Evolutionary conservation across 2,329 filamentous ascomycete genomes (phyloP).

Genomic region (Calonectria pteridis): DNA sequence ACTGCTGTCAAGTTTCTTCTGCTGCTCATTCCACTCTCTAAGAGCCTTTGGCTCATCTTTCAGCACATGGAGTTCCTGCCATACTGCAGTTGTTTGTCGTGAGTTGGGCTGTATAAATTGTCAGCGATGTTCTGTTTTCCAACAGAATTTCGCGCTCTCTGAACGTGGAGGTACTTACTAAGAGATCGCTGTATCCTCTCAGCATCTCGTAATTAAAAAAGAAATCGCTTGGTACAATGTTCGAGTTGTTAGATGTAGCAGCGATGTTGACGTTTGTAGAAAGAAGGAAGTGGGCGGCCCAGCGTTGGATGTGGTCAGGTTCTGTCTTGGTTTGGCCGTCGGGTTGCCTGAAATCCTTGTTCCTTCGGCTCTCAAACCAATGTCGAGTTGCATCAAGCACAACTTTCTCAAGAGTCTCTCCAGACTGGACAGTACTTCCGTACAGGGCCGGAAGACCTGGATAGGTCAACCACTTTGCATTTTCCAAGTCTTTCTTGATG

Average conservation of each 20-base stretch:
- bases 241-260: neutral
- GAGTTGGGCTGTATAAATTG: neutral
- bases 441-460: neutral
- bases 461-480: neutral
- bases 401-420: neutral
- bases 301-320: neutral
- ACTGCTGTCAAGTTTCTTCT: no score
- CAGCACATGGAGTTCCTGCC: neutral
- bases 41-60: neutral
- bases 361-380: neutral
- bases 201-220: constrained; percentile 7
- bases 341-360: neutral
- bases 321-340: neutral
- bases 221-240: neutral
- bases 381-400: neutral
- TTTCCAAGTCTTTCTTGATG: neutral
- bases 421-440: neutral
- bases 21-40: neutral
- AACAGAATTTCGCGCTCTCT: no score
- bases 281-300: neutral
- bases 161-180: neutral
- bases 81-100: neutral
- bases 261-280: neutral
- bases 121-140: neutral
- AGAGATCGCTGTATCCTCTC: neutral